Percentiles rank a stretch among this genome's conserved stretches.
These are phyloP conservation scores for Taphrina flavorubra DNA, from an alignment of 1,139 yeast species.

Conservation along the genomic window DNA sequence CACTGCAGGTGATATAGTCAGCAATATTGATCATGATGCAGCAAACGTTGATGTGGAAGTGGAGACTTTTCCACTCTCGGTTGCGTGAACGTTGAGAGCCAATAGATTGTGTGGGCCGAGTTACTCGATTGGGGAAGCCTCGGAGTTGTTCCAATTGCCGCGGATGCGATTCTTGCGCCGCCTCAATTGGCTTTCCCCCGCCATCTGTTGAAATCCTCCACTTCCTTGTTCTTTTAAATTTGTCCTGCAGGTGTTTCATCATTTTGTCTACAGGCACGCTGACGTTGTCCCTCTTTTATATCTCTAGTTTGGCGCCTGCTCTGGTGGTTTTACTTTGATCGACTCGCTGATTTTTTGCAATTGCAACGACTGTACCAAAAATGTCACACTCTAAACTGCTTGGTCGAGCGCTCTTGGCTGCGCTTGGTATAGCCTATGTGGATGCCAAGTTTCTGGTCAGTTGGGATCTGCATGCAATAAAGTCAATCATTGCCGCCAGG, in stretches of 20 bases:
- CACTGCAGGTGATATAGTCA: too few species aligned
- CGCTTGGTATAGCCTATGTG: conserved; percentile 34
- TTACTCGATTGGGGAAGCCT: neutral
- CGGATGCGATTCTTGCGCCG: neutral
- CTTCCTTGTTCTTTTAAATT: neutral
- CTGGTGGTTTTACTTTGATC: too few species aligned
- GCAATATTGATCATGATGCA: too few species aligned
- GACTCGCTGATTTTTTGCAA: too few species aligned
- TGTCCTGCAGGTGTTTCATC: neutral
- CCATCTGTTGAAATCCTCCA: conserved; percentile 1
- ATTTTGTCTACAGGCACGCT: neutral
- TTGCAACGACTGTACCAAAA: neutral
- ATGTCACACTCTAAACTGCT: conserved; percentile 6
- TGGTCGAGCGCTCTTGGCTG: conserved; percentile 17
- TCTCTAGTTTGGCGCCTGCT: too few species aligned
- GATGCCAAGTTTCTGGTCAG: conserved; percentile 33
- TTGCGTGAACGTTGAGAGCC: neutral
- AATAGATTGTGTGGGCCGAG: neutral
- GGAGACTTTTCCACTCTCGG: conserved; percentile 1
- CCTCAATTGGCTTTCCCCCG: neutral
- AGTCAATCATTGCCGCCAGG: conserved; percentile 20
- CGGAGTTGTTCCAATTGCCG: neutral
- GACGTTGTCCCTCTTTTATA: too few species aligned
- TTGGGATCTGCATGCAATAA: conserved; percentile 34
- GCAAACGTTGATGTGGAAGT: neutral